Conservation (phyloP, 495 filamentous ascomycete genomes). For the Penicillium longicatenatum region DNA sequence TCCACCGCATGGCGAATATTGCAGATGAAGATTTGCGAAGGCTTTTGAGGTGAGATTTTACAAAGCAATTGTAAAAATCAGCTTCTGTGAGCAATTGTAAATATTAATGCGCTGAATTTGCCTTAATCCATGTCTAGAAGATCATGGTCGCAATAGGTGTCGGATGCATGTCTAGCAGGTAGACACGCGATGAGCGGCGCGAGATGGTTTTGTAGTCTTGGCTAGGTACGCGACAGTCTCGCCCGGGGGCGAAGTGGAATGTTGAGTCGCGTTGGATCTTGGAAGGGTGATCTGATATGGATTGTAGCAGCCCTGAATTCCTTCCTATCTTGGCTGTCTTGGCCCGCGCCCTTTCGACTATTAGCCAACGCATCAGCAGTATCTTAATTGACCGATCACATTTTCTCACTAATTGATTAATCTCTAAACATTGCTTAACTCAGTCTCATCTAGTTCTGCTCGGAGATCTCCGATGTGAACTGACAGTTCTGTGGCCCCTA, state of each 20-base stretch:
- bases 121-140: constrained; percentile 1
- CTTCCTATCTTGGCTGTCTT: constrained; percentile 9
- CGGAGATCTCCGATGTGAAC: neutral
- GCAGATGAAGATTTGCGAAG: neutral
- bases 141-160: constrained; percentile 13
- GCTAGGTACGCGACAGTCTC: constrained; percentile 7
- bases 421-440: too few species aligned
- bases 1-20: constrained; percentile 25
- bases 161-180: constrained; percentile 3
- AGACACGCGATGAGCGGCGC: constrained; percentile 6
- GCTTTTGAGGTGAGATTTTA: neutral
- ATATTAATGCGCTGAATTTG: neutral
- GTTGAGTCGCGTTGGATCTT: constrained; percentile 18
- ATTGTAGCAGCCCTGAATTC: constrained; percentile 34
- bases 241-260: constrained; percentile 21
- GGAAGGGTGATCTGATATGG: constrained; percentile 18
- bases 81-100: too few species aligned
- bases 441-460: too few species aligned
- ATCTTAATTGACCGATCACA: neutral
- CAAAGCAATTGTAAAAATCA: neutral
- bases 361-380: neutral
- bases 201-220: constrained; percentile 20
- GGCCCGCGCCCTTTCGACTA: neutral
- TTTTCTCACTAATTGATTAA: too few species aligned
- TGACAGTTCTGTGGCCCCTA: neutral